Conservation (phyloP, 495 filamentous ascomycete species). For the Aspergillus panamensis region DNA sequence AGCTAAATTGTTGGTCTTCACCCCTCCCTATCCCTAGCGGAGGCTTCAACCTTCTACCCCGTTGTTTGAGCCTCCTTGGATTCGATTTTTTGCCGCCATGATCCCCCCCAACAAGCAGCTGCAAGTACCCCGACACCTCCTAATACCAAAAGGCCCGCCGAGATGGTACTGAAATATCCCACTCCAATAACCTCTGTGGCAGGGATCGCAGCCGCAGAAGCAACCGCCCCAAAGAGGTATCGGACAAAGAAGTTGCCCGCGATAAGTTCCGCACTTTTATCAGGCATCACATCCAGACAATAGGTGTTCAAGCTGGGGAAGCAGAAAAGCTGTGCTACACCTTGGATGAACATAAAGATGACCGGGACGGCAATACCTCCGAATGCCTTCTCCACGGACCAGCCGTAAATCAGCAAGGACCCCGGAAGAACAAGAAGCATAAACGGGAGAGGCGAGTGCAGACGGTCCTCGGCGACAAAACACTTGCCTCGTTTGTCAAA, state of each 20-base stretch:
- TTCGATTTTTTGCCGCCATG: background rate
- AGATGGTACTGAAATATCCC: constrained; percentile 33
- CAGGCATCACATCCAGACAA: constrained; percentile 71
- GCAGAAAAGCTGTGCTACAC: constrained; percentile 68
- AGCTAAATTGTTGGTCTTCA: too few relatives aligned
- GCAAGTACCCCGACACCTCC: background rate
- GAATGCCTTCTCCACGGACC: constrained; percentile 62
- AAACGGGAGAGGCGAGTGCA: constrained; percentile 58
- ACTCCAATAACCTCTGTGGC: constrained; percentile 64
- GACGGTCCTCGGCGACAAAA: constrained; percentile 65
- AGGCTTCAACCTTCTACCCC: background rate
- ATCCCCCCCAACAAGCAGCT: constrained; percentile 4
- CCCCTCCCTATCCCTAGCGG: too few relatives aligned
- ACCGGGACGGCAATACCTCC: constrained; percentile 67
- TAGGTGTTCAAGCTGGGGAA: constrained; percentile 73
- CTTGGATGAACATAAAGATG: constrained; percentile 67
- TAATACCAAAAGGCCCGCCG: background rate
- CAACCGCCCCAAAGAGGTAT: constrained; percentile 64
- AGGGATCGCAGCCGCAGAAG: constrained; percentile 62
- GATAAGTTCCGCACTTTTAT: constrained; percentile 61
- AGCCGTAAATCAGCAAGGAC: constrained; percentile 69
- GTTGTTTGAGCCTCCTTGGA: background rate
- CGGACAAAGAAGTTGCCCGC: constrained; percentile 71
- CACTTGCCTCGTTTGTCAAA: constrained; percentile 53
- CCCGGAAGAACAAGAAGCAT: constrained; percentile 58